Base-by-base conservation (phyloP, 1,284 basidiomycete species). In the Fomitopsis palustris region DNA sequence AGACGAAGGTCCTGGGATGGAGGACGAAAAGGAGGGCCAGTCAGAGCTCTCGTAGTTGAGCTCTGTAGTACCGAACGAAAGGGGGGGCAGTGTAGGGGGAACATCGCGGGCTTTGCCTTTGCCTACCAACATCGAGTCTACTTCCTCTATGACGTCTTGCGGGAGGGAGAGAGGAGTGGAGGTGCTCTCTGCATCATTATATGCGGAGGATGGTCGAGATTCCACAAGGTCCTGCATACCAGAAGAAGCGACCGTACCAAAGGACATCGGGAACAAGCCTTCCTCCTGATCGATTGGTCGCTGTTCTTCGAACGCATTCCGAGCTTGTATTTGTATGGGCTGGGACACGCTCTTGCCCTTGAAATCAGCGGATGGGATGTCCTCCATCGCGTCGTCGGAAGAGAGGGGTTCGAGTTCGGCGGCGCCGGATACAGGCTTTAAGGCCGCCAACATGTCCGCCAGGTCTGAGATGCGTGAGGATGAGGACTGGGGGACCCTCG, bases 1-100 rank as follows among this genome's bases (percentile, higher is more conserved):
- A 16, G 87, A 86, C 12, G 85, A 86, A 27, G 84, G 77, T 1
- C 81, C 85, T 19, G 82, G 73, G n/a, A 72, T 71, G 25, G 77
- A 69, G 1, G 74, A 60, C 21, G 65, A 68, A 25, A 66, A 58
- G 4, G 71, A 63, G 10, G 79, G 73, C 77, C 81, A 83, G 60
- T 74, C 73, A 51, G 77, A 66, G 54, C 75, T 70, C 41, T 69
- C 72, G 63, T 77, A 81, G 45, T 74, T 75, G 62, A 87, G 77
- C 54, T 76, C 75, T 37, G 85, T 75, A 39, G 81, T 76, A 51
- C 80, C 76, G 67, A 90, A 84, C 35, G 78, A 75, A 62, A 90
- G 74, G 61, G 87, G 86, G 58, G 87, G 85, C 59, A 89, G 77
- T 65, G 77, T 77, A 60, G 87, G 85, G 42, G 85, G 80, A 33